These are phyloP conservation scores for Zymoseptoria crescenta DNA, from an alignment of 2,329 filamentous ascomycete genomes.

Conservation along the genomic window DNA sequence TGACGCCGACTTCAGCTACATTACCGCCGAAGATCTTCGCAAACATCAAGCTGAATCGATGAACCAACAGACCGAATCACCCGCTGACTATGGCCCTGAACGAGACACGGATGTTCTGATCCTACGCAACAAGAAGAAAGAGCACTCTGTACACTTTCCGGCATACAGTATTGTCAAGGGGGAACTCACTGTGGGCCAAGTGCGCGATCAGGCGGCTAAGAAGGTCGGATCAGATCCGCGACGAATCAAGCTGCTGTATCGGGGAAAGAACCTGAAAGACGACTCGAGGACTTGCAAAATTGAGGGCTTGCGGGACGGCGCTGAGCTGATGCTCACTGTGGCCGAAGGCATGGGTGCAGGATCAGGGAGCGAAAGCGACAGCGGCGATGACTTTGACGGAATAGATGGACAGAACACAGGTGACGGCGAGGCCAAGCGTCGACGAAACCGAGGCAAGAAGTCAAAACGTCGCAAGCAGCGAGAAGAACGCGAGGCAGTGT, in stretches of 20 bases:
- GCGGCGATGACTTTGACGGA: slow-evolving; percentile 37
- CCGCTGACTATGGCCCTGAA: slow-evolving; percentile 35
- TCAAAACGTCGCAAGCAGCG: slow-evolving; percentile 38
- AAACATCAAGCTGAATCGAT: slow-evolving; percentile 29
- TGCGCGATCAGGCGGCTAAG: slow-evolving; percentile 59
- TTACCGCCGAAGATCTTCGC: slow-evolving; percentile 64
- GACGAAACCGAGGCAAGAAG: slow-evolving; percentile 32
- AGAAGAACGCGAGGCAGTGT: slow-evolving; percentile 27
- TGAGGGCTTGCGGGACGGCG: slow-evolving; percentile 52
- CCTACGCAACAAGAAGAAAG: slow-evolving; percentile 59
- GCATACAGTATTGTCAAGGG: slow-evolving; percentile 69
- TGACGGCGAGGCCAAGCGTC: slow-evolving; percentile 33
- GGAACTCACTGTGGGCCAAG: slow-evolving; percentile 57
- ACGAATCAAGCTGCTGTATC: slow-evolving; percentile 63
- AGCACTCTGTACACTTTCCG: slow-evolving; percentile 64
- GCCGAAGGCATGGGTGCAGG: slow-evolving; percentile 39
- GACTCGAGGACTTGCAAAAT: slow-evolving; percentile 49
- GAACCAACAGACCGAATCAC: slow-evolving; percentile 24
- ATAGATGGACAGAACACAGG: slow-evolving; percentile 22
- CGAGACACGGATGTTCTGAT: slow-evolving; percentile 62
- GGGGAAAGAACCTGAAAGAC: slow-evolving; percentile 63
- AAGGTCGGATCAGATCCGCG: slow-evolving; percentile 54
- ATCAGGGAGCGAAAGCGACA: slow-evolving; percentile 33
- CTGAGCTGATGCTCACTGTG: slow-evolving; percentile 53
- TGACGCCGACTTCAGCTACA: slow-evolving; percentile 73